Conservation (phyloP, 2,329 filamentous ascomycete species). For the Alternaria consortialis region DNA sequence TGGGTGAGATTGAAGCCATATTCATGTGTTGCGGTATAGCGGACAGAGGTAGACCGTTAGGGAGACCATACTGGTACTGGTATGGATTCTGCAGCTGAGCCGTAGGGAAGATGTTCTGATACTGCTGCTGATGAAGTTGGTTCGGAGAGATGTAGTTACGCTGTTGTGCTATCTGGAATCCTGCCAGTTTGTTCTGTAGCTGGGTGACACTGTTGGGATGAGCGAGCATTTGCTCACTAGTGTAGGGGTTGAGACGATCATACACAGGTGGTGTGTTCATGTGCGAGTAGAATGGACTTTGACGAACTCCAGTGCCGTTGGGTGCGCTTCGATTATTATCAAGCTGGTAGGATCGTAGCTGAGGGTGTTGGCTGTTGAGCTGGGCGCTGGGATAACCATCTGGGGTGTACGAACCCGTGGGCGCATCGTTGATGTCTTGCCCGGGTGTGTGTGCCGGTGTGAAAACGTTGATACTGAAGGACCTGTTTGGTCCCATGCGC, state of each 20-base stretch:
- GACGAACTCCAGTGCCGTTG: constrained; percentile 53
- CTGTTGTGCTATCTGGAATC: constrained; percentile 56
- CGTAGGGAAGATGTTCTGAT: constrained; percentile 47
- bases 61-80: constrained; percentile 47
- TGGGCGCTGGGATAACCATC: constrained; percentile 46
- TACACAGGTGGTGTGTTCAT: constrained; percentile 56
- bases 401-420: constrained; percentile 45
- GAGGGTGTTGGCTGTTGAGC: constrained; percentile 46
- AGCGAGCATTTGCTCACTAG: constrained; percentile 53
- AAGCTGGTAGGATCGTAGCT: constrained; percentile 53
- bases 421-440: constrained; percentile 33
- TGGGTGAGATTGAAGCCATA: constrained; percentile 48
- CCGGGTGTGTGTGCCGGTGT: constrained; percentile 33
- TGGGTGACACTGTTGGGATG: constrained; percentile 56
- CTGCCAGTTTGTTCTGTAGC: constrained; percentile 60
- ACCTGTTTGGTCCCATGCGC: constrained; percentile 42
- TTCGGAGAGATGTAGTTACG: constrained; percentile 45
- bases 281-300: constrained; percentile 59
- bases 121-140: constrained; percentile 45
- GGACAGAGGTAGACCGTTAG: constrained; percentile 49
- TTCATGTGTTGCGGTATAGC: constrained; percentile 44
- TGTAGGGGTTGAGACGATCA: constrained; percentile 56
- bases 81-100: constrained; percentile 50
- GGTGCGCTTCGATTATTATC: constrained; percentile 56
- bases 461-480: constrained; percentile 41